Conservation (phyloP, 108 stramenopile species). For the Mediolabrus comicus region DNA sequence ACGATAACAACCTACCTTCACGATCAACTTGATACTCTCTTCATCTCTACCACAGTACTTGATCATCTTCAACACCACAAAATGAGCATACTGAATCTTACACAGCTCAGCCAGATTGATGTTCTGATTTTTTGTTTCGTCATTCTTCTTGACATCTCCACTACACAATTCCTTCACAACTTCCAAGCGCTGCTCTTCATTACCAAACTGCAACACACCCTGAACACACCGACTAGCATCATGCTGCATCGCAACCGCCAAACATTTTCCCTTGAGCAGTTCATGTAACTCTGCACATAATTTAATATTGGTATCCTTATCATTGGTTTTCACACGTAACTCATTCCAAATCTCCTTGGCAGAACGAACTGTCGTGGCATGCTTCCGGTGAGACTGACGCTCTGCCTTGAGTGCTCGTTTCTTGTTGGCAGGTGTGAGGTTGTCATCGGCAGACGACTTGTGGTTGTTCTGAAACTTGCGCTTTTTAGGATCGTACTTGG, state of each 20-base stretch:
- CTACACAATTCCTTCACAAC: conserved; percentile 63
- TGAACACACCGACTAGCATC: conserved; percentile 91
- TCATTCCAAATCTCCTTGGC: conserved; percentile 88
- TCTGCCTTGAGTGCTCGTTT: conserved; percentile 85
- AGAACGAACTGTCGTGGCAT: conserved; percentile 68
- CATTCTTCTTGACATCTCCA: conserved; percentile 7
- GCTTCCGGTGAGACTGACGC: conserved; percentile 78
- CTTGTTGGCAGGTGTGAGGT: conserved; percentile 36
- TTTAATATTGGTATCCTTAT: conserved; percentile 56
- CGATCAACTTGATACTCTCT: conserved; percentile 62
- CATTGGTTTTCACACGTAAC: conserved; percentile 74
- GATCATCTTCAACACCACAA: conserved; percentile 87
- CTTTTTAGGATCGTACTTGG: neutral
- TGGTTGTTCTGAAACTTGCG: conserved; percentile 3
- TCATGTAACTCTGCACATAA: conserved; percentile 71
- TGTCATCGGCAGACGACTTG: neutral
- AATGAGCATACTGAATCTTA: conserved; percentile 92
- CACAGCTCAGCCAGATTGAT: conserved; percentile 71
- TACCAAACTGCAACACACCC: conserved; percentile 86
- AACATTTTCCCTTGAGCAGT: conserved; percentile 70
- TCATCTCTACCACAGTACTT: conserved; percentile 74
- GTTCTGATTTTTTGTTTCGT: conserved; percentile 19
- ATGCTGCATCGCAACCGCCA: conserved; percentile 87
- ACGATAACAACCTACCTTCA: conserved; percentile 75
- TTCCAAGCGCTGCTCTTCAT: conserved; percentile 50